Conservation (phyloP, 768 basidiomycete genomes). For the Rhizopogon rudus region DNA sequence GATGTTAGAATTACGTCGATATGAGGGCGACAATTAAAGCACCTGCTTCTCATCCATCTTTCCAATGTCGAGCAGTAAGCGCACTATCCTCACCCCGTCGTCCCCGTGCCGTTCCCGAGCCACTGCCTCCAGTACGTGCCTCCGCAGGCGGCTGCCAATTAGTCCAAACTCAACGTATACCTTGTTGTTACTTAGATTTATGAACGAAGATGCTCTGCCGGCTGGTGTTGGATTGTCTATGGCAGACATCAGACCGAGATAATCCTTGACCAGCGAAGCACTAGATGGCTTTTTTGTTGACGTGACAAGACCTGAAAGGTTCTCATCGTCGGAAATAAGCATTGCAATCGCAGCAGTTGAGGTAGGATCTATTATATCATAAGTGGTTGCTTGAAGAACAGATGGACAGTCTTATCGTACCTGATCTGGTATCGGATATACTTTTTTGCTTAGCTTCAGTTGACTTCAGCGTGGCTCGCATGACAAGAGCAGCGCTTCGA, state of each 20-base stretch:
- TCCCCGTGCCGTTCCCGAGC: constrained; percentile 80
- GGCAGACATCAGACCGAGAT: constrained; percentile 71
- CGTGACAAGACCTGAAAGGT: constrained; percentile 59
- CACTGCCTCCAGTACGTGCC: constrained; percentile 70
- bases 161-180: constrained; percentile 79
- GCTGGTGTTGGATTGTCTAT: constrained; percentile 79
- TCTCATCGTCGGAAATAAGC: constrained; percentile 58
- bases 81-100: constrained; percentile 77
- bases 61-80: constrained; percentile 72
- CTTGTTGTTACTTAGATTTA: constrained; percentile 66
- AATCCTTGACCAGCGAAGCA: constrained; percentile 67
- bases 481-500: constrained; percentile 60
- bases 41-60: constrained; percentile 97
- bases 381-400: neutral
- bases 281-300: constrained; percentile 49
- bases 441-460: constrained; percentile 61
- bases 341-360: constrained; percentile 60
- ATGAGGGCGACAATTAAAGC: constrained; percentile 12
- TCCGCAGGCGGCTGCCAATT: constrained; percentile 60
- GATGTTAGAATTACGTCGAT: neutral
- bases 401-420: constrained; percentile 29
- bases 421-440: constrained; percentile 59
- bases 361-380: constrained; percentile 46
- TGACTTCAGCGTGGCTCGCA: constrained; percentile 66
- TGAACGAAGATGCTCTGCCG: constrained; percentile 65